These are phyloP conservation scores for Penicillium cataractarum DNA, from an alignment of 495 filamentous ascomycete species.

Conservation along the genomic window DNA sequence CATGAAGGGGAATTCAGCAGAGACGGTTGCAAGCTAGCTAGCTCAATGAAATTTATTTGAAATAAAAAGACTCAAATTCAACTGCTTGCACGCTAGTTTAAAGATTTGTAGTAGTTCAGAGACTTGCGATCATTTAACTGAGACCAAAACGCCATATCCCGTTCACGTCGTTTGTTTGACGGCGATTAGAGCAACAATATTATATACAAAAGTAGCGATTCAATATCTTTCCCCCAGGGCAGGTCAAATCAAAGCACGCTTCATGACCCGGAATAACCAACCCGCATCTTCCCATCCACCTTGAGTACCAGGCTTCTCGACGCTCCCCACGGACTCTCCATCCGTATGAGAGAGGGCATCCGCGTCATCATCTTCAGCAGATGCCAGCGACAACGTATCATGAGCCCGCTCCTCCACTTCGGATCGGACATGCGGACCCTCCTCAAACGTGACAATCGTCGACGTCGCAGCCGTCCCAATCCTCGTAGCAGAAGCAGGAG, in stretches of 20 bases:
- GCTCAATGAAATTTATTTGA: slow-evolving; percentile 6
- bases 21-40: background rate
- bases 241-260: slow-evolving; percentile 66
- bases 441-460: slow-evolving; percentile 40
- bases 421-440: slow-evolving; percentile 5
- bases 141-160: background rate
- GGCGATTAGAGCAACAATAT: background rate
- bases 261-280: slow-evolving; percentile 80
- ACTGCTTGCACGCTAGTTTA: slow-evolving; percentile 1
- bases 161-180: background rate
- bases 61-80: slow-evolving; percentile 1
- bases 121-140: background rate
- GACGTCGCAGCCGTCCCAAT: slow-evolving; percentile 57
- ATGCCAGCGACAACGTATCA: slow-evolving; percentile 20
- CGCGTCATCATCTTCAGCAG: slow-evolving; percentile 26
- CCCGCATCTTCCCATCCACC: slow-evolving; percentile 81
- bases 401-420: slow-evolving; percentile 2
- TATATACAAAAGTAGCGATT: no score
- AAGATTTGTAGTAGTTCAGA: background rate
- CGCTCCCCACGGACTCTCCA: slow-evolving; percentile 28
- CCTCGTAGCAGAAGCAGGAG: slow-evolving; percentile 11
- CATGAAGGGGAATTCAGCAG: background rate
- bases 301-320: slow-evolving; percentile 49
- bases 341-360: slow-evolving; percentile 35
- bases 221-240: background rate